Evolutionary conservation across 2,329 filamentous ascomycete species (phyloP), one percentile per base, ranked within the genome.

Genomic region (Xylariales sp.): DNA sequence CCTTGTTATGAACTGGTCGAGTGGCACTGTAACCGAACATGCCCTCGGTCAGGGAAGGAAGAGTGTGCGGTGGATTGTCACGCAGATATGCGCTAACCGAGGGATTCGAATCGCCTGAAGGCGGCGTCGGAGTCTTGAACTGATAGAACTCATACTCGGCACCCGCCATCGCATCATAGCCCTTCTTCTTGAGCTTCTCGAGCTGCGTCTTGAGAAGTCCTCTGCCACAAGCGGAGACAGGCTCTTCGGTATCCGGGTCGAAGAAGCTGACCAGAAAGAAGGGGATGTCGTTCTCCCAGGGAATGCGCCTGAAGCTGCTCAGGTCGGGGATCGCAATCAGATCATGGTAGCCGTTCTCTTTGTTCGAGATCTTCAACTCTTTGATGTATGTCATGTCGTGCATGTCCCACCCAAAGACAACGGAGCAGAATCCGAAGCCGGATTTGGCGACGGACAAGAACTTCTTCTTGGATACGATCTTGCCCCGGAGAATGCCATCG

Each of bases 401-500:
- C 84, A 90, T 90, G 57, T 91, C 87, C 86, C 86, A 91, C 54
- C 86, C 86, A 57, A 90, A 91, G 51, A 90, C 77, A 43, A 89
- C 86, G 11, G 83, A 88, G 68, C 86, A 90, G 69, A 91, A 90
- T 14, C 86, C 86, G 51, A 91, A 91, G 16, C 86, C 87, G 42
- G 83, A 78, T 45, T 79, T 67, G 5, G 80, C 80, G 39, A 89
- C 78, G 4, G 82, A 84, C 20, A 90, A 67, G 61, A 91, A 91
- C 67, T 93, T 91, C 60, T 82, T 82, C 71, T 90, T 89, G 49
- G 84, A 83, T 63, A 91, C 80, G 43, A 91, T 72, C 64, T 91
- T 91, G 38, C 86, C 86, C 25, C 86, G 82, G 38, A 90, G 66
- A 39, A 85, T 74, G 43, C 86, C 86, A 56, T 91, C 86, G 36